Conservation (phyloP, 768 basidiomycete genomes). For the Pleurotus sapidus region DNA sequence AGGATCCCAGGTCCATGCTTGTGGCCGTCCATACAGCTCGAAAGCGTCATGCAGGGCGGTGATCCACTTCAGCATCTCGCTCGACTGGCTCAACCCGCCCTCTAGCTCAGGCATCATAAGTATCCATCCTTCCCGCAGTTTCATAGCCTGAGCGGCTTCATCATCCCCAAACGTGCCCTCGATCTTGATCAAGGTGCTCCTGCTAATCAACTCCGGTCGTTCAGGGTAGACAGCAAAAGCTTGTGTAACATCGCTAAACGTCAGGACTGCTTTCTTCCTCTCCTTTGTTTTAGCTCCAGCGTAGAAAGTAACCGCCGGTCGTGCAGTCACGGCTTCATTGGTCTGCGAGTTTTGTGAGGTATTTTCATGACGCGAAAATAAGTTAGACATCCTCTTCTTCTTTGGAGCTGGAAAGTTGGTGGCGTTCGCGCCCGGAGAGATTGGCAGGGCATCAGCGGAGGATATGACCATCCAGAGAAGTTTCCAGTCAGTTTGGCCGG, state of each 20-base stretch:
- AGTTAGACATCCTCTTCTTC: conserved; percentile 64
- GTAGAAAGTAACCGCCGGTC: conserved; percentile 53
- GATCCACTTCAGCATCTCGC: conserved; percentile 90
- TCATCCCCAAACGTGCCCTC: conserved; percentile 85
- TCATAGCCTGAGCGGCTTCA: conserved; percentile 62
- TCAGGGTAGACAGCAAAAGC: conserved; percentile 96
- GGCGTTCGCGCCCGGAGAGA: conserved; percentile 19
- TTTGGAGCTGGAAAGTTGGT: conserved; percentile 19
- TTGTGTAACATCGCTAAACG: conserved; percentile 69
- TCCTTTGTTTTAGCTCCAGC: conserved; percentile 68
- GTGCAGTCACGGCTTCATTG: conserved; percentile 18
- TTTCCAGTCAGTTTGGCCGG: conserved; percentile 99
- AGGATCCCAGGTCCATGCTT: conserved; percentile 87
- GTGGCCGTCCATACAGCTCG: conserved; percentile 84
- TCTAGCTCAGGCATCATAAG: conserved; percentile 89
- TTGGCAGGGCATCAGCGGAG: conserved; percentile 22
- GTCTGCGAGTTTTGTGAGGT: conserved; percentile 21
- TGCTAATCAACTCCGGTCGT: conserved; percentile 84
- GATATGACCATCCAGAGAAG: conserved; percentile 79
- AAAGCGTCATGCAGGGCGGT: conserved; percentile 86
- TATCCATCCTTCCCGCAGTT: conserved; percentile 77
- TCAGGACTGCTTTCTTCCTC: conserved; percentile 68
- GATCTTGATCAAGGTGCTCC: conserved; percentile 88
- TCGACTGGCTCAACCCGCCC: conserved; percentile 54
- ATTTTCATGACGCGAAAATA: conserved; percentile 55